Evolutionary conservation across 208 protist species (phyloP).

Genomic region (Trichomonas tenax): DNA sequence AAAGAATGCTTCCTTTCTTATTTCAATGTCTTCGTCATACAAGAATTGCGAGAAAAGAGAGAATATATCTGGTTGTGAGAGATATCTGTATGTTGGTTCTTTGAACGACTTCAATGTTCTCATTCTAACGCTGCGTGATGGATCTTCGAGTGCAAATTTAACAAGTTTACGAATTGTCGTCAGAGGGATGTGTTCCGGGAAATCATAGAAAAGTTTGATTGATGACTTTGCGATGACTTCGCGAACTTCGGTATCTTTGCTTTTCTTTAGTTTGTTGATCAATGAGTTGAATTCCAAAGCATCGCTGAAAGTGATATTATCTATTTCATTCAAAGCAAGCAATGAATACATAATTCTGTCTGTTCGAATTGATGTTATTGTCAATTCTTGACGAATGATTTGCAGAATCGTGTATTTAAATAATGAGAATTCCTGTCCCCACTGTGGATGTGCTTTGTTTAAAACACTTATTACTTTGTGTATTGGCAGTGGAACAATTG

Average conservation of each 20-base stretch:
- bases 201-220: background rate
- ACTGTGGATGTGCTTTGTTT: background rate
- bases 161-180: background rate
- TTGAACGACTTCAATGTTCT: background rate
- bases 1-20: background rate
- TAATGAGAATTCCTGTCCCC: background rate
- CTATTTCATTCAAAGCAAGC: background rate
- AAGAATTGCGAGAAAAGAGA: background rate
- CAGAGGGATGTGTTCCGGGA: background rate
- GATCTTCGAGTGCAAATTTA: background rate
- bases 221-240: background rate
- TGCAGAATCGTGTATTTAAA: background rate
- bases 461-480: background rate
- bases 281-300: background rate
- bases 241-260: background rate
- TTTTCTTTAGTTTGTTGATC: background rate
- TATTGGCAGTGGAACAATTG: background rate
- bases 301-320: background rate
- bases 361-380: background rate
- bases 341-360: background rate
- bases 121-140: background rate
- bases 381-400: background rate
- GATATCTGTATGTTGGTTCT: background rate
- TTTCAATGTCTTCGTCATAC: background rate
- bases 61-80: background rate